A percentile compares a stretch with the other conserved stretches of the same genome.
phyloP scores from a whole-genome alignment of 129 eudicot species.

The Flaveria sonorensis region DNA sequence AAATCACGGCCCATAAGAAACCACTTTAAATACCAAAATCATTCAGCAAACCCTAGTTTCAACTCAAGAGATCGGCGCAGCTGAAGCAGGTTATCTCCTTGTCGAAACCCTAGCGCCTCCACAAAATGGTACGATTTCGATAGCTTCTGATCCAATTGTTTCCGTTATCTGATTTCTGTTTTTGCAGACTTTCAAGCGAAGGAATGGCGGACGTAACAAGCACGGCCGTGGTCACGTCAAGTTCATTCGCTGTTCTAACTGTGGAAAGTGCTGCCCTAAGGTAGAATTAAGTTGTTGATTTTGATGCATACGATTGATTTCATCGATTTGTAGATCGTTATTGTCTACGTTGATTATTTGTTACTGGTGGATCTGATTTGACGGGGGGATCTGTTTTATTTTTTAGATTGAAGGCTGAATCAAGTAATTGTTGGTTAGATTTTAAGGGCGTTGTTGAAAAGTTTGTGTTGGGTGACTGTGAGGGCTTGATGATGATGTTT shows the following conservation, averaged over 20 bases:
- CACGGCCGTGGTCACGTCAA: slow-evolving; percentile 86
- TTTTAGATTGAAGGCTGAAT: slow-evolving; percentile 10
- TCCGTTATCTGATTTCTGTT: not conserved
- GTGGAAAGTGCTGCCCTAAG: slow-evolving; percentile 91
- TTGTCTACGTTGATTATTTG: not conserved
- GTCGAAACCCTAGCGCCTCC: not conserved
- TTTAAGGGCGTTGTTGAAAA: not conserved
- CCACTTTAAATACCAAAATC: not conserved
- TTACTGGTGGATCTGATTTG: not conserved
- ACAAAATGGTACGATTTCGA: slow-evolving; percentile 22
- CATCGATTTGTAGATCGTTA: not conserved
- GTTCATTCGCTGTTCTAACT: slow-evolving; percentile 82
- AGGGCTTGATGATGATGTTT: not conserved
- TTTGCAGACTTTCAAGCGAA: slow-evolving; percentile 78
- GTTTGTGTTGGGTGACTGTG: not conserved
- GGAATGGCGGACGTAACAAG: slow-evolving; percentile 87
- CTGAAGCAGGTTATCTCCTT: not conserved
- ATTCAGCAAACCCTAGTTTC: slow-evolving; percentile 29
- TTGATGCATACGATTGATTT: not conserved
- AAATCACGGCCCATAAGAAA: slow-evolving; percentile 3
- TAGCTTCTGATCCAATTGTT: not conserved
- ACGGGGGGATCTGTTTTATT: not conserved
- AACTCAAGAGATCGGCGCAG: slow-evolving; percentile 20
- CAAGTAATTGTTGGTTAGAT: not conserved
- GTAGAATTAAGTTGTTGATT: slow-evolving; percentile 27